Percentiles rank a stretch among this genome's conserved stretches.
Conservation (phyloP, 2,329 filamentous ascomycete genomes). For the Chaetomiaceae sp. region DNA sequence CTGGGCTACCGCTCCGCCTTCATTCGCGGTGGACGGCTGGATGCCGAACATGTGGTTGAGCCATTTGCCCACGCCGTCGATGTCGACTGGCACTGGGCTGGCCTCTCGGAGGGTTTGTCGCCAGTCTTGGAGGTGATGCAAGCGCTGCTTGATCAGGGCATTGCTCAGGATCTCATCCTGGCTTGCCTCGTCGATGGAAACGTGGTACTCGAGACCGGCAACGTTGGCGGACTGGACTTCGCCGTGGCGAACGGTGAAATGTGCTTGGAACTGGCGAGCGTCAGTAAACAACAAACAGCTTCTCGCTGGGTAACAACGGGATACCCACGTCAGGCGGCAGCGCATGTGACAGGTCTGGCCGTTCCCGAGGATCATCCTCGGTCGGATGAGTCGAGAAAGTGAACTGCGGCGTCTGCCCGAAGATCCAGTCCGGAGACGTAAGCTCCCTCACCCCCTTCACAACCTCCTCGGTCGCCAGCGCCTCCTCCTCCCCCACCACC, state of each 20-base stretch:
- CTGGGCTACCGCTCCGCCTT: background rate
- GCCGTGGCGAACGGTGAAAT: conserved; percentile 39
- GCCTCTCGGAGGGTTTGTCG: conserved; percentile 19
- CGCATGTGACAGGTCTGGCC: conserved; percentile 46
- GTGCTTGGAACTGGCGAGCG: conserved; percentile 30
- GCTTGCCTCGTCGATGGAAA: conserved; percentile 6
- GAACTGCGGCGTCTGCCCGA: conserved; percentile 81
- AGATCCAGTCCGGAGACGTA: conserved; percentile 66
- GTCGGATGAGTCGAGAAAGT: conserved; percentile 60
- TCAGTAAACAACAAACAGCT: background rate
- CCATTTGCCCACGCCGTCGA: conserved; percentile 25
- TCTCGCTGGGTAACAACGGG: no score
- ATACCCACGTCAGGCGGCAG: conserved; percentile 33
- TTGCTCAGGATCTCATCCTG: conserved; percentile 18
- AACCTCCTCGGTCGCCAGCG: conserved; percentile 38
- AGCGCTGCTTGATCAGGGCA: conserved; percentile 22
- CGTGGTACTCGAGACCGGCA: conserved; percentile 23
- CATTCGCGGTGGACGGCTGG: background rate
- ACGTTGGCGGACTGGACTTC: conserved; percentile 32
- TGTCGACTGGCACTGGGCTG: conserved; percentile 14
- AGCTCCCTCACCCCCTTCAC: conserved; percentile 38
- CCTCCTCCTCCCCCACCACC: conserved; percentile 47
- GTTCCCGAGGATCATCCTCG: conserved; percentile 53
- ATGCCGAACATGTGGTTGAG: conserved; percentile 32
- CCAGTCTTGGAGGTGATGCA: conserved; percentile 33